phyloP scores from a whole-genome alignment of 148 eudicot genomes.

The Diospyros kaki region DNA sequence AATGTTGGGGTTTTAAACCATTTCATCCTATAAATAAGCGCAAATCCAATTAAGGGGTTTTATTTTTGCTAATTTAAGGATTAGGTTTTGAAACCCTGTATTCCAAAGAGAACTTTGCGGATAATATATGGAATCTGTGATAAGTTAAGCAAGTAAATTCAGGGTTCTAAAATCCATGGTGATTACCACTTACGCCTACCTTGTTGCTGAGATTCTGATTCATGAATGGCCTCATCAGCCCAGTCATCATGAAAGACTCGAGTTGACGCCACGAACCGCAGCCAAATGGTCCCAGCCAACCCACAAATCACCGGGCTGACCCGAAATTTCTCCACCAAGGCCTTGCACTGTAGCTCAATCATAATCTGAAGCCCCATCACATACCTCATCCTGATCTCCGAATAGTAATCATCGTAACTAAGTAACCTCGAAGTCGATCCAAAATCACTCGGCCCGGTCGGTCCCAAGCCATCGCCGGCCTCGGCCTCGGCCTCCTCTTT shows the following conservation, averaged over 20 bases:
- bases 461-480: constrained; percentile 35
- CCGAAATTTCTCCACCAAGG: constrained; percentile 52
- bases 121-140: background rate
- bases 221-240: constrained; percentile 51
- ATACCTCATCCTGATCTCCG: constrained; percentile 53
- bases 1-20: background rate
- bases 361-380: constrained; percentile 64
- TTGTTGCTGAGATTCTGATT: constrained; percentile 55
- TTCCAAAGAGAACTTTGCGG: background rate
- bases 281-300: constrained; percentile 60
- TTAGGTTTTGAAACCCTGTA: background rate
- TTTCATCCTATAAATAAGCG: background rate
- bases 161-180: too few relatives aligned
- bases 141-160: background rate
- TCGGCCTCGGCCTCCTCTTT: background rate
- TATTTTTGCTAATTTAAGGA: background rate
- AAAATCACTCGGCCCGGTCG: constrained; percentile 63
- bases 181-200: constrained; percentile 26
- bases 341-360: constrained; percentile 59
- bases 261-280: constrained; percentile 40
- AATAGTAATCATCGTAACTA: constrained; percentile 36
- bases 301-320: constrained; percentile 57
- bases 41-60: background rate
- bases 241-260: constrained; percentile 52
- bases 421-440: constrained; percentile 15